A percentile compares a stretch with the other conserved stretches of the same genome.
These are phyloP conservation scores for Kazachstania taianensis DNA, from an alignment of 805 yeast genomes.

Conservation along the genomic window DNA sequence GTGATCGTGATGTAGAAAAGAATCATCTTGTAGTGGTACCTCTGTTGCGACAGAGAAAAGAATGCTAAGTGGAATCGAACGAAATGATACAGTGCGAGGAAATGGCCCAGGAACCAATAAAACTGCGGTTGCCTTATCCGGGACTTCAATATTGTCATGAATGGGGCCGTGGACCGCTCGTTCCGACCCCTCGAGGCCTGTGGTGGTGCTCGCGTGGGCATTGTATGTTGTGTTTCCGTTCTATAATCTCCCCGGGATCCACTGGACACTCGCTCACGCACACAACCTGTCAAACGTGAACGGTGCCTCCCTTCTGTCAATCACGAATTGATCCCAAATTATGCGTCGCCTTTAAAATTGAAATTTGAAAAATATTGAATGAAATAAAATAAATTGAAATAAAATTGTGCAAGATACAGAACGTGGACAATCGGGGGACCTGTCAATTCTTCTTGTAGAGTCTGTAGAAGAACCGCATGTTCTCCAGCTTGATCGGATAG, in stretches of 20 bases:
- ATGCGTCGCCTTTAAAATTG: no score
- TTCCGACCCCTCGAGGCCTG: background rate
- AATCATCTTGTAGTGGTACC: constrained; percentile 33
- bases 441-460: constrained; percentile 50
- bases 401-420: no score
- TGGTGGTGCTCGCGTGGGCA: no score
- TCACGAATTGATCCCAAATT: no score
- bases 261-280: no score
- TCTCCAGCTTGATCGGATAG: constrained; percentile 66
- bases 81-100: constrained; percentile 36
- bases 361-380: no score
- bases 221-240: no score
- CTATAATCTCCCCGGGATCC: no score
- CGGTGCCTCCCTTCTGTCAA: background rate
- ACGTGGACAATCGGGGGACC: no score
- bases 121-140: constrained; percentile 44
- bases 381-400: no score
- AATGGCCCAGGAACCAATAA: constrained; percentile 62
- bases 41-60: constrained; percentile 28
- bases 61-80: constrained; percentile 34
- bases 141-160: constrained; percentile 15
- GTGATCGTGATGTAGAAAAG: constrained; percentile 47
- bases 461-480: constrained; percentile 79
- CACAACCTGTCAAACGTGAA: no score
- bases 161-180: constrained; percentile 8